A percentile compares a stretch with the other conserved stretches of the same genome.
These are phyloP conservation scores for Lecanoromycetidae sp. DNA, from an alignment of 2,329 filamentous ascomycete species.

Conservation along the genomic window DNA sequence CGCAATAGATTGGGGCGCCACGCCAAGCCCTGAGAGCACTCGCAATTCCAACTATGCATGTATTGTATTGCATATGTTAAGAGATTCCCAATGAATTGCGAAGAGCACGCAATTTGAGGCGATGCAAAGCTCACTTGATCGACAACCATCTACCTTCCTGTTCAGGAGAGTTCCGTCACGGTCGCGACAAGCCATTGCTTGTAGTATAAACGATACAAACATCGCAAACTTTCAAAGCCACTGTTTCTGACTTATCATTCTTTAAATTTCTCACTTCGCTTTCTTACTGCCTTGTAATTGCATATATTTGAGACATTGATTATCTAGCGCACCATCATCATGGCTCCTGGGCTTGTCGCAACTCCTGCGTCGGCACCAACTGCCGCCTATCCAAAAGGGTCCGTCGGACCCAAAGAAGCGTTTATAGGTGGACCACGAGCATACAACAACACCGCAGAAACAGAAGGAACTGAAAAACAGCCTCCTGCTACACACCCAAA, in stretches of 20 bases:
- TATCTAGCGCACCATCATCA: not conserved
- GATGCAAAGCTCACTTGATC: not conserved
- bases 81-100: no score
- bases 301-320: not conserved
- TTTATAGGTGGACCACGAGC: constrained; percentile 1
- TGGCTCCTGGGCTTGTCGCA: not conserved
- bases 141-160: not conserved
- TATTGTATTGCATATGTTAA: no score
- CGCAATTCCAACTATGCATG: no score
- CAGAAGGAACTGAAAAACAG: constrained; percentile 10
- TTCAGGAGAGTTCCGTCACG: not conserved
- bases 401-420: not conserved
- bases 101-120: not conserved
- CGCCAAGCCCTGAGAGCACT: no score
- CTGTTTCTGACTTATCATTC: not conserved
- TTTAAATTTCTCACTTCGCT: no score
- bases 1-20: no score
- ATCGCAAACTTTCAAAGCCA: no score
- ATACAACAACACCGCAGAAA: constrained; percentile 14
- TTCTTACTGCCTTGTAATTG: not conserved
- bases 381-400: not conserved
- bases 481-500: constrained; percentile 12
- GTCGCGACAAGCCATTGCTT: no score
- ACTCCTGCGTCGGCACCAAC: not conserved
- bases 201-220: no score